Percentiles rank a stretch among this genome's conserved stretches.
Conservation (phyloP, 2,329 filamentous ascomycete species). For the Clonostachys rosea region DNA sequence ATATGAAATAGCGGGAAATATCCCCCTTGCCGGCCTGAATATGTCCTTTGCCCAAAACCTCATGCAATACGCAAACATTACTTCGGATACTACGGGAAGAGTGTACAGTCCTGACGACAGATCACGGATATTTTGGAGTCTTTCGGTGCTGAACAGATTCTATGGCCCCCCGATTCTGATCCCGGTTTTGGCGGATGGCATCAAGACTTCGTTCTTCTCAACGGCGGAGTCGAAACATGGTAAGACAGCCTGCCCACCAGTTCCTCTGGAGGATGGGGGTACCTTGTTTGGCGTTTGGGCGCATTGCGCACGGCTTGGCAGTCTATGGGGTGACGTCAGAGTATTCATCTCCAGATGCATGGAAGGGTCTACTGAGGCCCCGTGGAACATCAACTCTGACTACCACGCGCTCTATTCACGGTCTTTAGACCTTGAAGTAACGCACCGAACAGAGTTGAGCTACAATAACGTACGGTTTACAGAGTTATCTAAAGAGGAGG, state of each 20-base stretch:
- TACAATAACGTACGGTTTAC: slow-evolving; percentile 2
- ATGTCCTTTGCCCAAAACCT: not conserved
- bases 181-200: not conserved
- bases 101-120: not conserved
- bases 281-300: not conserved
- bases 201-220: not conserved
- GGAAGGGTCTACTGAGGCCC: not conserved
- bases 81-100: not conserved
- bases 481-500: not conserved
- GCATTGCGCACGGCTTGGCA: not conserved
- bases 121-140: slow-evolving; percentile 1
- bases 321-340: not conserved
- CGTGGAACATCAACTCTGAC: not conserved
- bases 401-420: not conserved
- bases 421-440: slow-evolving; percentile 1
- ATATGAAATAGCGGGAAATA: not conserved
- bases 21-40: not conserved
- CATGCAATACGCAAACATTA: not conserved
- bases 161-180: not conserved
- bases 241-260: not conserved
- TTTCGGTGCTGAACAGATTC: not conserved
- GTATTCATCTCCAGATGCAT: slow-evolving; percentile 1
- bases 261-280: not conserved
- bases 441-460: not conserved
- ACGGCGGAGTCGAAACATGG: not conserved